Percentiles rank a stretch among this genome's conserved stretches.
Conservation (phyloP, 140 eudicot species). For the Cichorium intybus region DNA sequence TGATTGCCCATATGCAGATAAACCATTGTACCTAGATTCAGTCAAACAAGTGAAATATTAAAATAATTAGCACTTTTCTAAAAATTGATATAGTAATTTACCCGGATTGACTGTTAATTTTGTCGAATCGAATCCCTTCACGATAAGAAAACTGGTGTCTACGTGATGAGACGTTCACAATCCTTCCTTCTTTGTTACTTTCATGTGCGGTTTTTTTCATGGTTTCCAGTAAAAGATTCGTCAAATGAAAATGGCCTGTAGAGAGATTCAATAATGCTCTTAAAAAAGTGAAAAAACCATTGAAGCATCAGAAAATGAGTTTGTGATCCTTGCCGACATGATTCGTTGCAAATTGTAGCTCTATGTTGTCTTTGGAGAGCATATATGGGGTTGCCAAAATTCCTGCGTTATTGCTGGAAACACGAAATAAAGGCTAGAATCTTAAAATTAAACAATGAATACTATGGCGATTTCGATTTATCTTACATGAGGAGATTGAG, state of each 20-base stretch:
- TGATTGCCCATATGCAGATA: slow-evolving; percentile 75
- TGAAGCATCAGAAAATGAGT: background rate
- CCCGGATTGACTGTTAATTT: slow-evolving; percentile 56
- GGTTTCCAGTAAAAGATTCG: slow-evolving; percentile 76
- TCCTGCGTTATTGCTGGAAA: slow-evolving; percentile 68
- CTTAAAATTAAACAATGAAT: background rate
- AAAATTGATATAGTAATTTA: slow-evolving; percentile 6
- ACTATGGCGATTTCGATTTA: background rate
- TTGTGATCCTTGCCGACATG: slow-evolving; percentile 47
- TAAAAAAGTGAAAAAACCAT: background rate
- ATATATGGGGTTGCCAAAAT: slow-evolving; percentile 58
- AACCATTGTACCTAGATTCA: slow-evolving; percentile 46
- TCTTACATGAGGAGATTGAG: slow-evolving; percentile 68
- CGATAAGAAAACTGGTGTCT: slow-evolving; percentile 54
- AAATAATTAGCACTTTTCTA: slow-evolving; percentile 1
- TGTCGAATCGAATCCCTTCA: slow-evolving; percentile 66
- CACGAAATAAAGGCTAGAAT: background rate
- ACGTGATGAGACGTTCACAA: slow-evolving; percentile 69
- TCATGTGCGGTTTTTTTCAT: slow-evolving; percentile 61
- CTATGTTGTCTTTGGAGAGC: slow-evolving; percentile 66
- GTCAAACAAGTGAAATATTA: too few relatives aligned
- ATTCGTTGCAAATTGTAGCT: slow-evolving; percentile 74
- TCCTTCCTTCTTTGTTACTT: slow-evolving; percentile 61
- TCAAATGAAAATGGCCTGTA: slow-evolving; percentile 79
- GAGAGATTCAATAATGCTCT: slow-evolving; percentile 4